Evolutionary conservation across 306 rosid genomes (phyloP).

Genomic region (Cucurbita maxima): DNA sequence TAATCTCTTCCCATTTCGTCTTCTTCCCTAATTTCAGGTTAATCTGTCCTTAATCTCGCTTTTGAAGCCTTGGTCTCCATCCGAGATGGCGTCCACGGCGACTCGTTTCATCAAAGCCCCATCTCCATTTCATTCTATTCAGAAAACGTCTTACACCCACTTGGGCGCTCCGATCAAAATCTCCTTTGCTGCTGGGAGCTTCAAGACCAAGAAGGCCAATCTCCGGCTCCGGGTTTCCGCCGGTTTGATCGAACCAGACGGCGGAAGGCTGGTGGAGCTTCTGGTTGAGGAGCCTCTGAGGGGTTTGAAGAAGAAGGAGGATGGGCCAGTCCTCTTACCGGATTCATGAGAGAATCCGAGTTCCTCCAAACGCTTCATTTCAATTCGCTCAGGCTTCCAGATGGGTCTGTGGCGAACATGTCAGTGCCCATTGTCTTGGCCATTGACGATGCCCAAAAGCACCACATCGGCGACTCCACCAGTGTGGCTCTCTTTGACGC

Average conservation of each 20-base stretch:
- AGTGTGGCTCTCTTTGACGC: conserved; percentile 67
- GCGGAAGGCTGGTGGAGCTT: conserved; percentile 78
- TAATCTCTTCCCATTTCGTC: neutral
- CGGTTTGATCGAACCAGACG: conserved; percentile 80
- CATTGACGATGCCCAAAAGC: conserved; percentile 73
- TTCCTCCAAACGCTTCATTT: conserved; percentile 99
- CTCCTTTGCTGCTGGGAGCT: neutral
- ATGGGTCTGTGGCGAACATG: conserved; percentile 80
- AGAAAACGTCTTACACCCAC: conserved; percentile 27
- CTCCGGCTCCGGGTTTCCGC: conserved; percentile 38
- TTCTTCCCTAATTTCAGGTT: neutral
- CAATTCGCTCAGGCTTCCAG: conserved; percentile 58
- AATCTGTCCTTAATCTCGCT: neutral
- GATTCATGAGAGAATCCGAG: conserved; percentile 96
- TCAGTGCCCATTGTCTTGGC: conserved; percentile 87
- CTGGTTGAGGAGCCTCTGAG: conserved; percentile 37
- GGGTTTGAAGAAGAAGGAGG: conserved; percentile 56
- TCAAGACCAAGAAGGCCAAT: conserved; percentile 5
- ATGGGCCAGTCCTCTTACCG: conserved; percentile 82
- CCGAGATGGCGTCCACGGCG: conserved; percentile 92
- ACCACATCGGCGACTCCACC: conserved; percentile 49
- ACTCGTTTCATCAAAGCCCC: conserved; percentile 35
- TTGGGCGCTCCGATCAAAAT: conserved; percentile 25
- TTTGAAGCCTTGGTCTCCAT: conserved; percentile 7
- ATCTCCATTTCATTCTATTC: conserved; percentile 20